Evolutionary conservation across 495 filamentous ascomycete genomes (phyloP), one percentile per base, ranked within the genome.

Genomic region (Aspergillus biplanus): DNA sequence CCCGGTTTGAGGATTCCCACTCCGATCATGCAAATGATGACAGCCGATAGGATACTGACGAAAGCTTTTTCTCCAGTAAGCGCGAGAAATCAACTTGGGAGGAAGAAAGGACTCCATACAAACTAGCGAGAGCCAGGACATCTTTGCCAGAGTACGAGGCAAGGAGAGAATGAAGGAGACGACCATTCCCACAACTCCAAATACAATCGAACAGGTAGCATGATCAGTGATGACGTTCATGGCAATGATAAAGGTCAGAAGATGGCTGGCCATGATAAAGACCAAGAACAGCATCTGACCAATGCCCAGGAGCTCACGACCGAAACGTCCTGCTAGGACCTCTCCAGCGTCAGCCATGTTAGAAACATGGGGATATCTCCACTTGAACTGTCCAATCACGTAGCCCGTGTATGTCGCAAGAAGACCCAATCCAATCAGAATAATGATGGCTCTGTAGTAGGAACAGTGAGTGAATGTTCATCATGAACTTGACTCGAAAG

Each of bases 221-320:
- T 91, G 83, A 9, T 85, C 69, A 0, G 89, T 88, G 55, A 93
- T 76, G 27, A 80, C 85, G 59, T 89, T 88, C 76, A 93, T 85
- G 67, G 88, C 89, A 65, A 94, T 90, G 32, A 82, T 85, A 71
- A 92, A 92, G 0, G 89, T 90, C 55, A 93, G 78, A 52, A 92
- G 80, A 70, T 95, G 92, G 34, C 89, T 90, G 31, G 85, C 88
- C 80, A 91, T 89, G 68, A 91, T 85, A 78, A 95, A 92, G 34
- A 90, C 71, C 35, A 93, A 80, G 73, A 93, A 88, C 50, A 91
- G 65, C 27, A 85, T 78, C 70, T 89, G 87, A 61, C 83, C 86
- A 55, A 74, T 72, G 7, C 87, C 87, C 64, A 90, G 72, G 16
- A 93, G 65, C 64, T 90, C 87, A 52, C 87, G 85, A 0, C 90